Percentiles rank a stretch among this genome's conserved stretches.
Evolutionary conservation across 371 early-diverging fungal genomes (phyloP).

Genomic region (Conidiobolus incongruus): DNA sequence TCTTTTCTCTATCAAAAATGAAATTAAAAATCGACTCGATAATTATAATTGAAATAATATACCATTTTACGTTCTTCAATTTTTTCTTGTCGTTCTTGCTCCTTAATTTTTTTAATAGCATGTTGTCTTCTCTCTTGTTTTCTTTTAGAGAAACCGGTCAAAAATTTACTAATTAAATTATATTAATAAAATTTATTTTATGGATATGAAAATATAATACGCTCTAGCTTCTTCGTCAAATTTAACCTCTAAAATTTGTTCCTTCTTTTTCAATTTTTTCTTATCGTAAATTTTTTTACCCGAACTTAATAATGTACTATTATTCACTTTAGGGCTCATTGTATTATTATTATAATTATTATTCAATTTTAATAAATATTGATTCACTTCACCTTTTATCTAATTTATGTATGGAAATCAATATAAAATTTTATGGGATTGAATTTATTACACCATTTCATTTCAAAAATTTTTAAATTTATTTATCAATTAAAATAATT

Average conservation of each 20-base stretch:
- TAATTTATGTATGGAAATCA: too few species aligned
- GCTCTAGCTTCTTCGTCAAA: constrained; percentile 7
- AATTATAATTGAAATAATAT: background rate
- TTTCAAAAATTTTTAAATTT: too few species aligned
- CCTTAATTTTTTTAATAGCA: background rate
- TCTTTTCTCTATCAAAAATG: background rate
- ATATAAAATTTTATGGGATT: too few species aligned
- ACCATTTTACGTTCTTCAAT: background rate
- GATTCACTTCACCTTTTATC: too few species aligned
- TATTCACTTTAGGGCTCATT: constrained; percentile 4
- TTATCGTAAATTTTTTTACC: constrained; percentile 5
- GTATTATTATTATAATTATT: background rate
- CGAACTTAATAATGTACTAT: background rate
- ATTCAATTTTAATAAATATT: background rate
- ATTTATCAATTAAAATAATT: too few species aligned
- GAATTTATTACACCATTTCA: too few species aligned
- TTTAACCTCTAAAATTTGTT: constrained; percentile 5
- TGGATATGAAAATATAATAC: background rate
- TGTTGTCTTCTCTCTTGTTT: background rate
- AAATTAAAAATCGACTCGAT: background rate
- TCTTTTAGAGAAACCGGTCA: background rate
- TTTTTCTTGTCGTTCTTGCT: background rate
- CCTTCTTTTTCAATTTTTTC: constrained; percentile 4
- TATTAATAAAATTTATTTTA: background rate
- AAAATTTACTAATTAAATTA: background rate